These are phyloP conservation scores for Aspergillus ibericus DNA, from an alignment of 2,329 filamentous ascomycete species.

Conservation along the genomic window DNA sequence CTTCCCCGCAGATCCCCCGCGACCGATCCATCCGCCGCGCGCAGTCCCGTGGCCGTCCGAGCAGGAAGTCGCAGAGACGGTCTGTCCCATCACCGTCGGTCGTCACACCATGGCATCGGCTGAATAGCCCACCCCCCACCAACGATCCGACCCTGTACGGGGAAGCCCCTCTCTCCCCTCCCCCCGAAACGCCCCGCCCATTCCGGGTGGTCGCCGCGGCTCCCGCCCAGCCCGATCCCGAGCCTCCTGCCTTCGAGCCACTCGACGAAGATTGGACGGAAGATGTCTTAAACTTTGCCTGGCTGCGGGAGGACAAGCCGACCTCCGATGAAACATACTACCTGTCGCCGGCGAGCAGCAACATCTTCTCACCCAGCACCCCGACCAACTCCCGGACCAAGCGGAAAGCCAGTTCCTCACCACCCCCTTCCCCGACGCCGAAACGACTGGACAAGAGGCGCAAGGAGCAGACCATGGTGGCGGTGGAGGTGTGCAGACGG, in stretches of 20 bases:
- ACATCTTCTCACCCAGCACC: too few species aligned
- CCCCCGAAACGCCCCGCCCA: not conserved
- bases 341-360: too few species aligned
- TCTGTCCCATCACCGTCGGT: not conserved
- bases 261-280: not conserved
- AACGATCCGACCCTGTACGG: not conserved
- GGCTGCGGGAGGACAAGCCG: too few species aligned
- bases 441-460: too few species aligned
- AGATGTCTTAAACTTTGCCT: not conserved
- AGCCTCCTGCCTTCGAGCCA: not conserved
- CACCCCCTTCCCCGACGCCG: too few species aligned
- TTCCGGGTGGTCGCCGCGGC: not conserved
- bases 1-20: not conserved
- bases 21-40: not conserved
- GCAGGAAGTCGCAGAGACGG: not conserved
- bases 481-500: too few species aligned
- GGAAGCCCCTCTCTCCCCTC: not conserved
- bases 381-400: too few species aligned
- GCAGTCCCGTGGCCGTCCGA: not conserved
- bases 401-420: too few species aligned
- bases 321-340: too few species aligned
- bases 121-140: not conserved
- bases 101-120: not conserved
- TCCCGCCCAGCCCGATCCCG: not conserved
- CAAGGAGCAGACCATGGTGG: too few species aligned